Percentiles rank a stretch among this genome's conserved stretches.
These are phyloP conservation scores for Sclerospora graminicola DNA, from an alignment of 352 stramenopile genomes.

Conservation along the genomic window DNA sequence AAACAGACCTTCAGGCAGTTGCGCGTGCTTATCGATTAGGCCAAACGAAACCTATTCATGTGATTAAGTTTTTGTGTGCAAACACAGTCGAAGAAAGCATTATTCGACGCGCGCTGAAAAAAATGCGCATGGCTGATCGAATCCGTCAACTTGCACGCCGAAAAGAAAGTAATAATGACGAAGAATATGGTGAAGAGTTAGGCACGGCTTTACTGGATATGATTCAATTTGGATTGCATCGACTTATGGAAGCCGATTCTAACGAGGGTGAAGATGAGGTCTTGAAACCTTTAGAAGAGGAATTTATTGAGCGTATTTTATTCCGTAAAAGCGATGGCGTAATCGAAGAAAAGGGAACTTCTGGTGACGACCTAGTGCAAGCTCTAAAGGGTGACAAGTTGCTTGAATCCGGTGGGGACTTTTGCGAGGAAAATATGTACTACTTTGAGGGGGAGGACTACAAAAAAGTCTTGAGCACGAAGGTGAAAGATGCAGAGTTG, in stretches of 20 bases:
- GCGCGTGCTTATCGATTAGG: constrained; percentile 60
- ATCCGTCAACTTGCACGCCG: constrained; percentile 54
- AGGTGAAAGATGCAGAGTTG: constrained; percentile 28
- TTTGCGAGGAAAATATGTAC: constrained; percentile 75
- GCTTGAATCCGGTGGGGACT: constrained; percentile 41
- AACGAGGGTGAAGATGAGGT: constrained; percentile 22
- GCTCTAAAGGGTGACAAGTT: constrained; percentile 29
- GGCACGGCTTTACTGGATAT: constrained; percentile 47
- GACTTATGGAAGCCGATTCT: constrained; percentile 36
- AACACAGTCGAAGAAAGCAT: constrained; percentile 77
- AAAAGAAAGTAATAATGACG: constrained; percentile 6
- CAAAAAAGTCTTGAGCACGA: constrained; percentile 25
- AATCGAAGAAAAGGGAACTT: background rate
- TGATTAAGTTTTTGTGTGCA: constrained; percentile 67
- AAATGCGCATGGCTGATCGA: constrained; percentile 63
- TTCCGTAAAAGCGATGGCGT: constrained; percentile 9
- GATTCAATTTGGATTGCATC: constrained; percentile 68
- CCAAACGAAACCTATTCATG: constrained; percentile 67
- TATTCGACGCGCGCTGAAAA: constrained; percentile 54
- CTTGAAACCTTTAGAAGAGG: constrained; percentile 39
- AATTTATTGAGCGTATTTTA: constrained; percentile 47
- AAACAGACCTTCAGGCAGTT: constrained; percentile 60
- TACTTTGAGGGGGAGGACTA: constrained; percentile 79
- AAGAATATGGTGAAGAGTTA: constrained; percentile 26
- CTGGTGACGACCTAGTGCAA: constrained; percentile 2